Percentiles rank a stretch among this genome's conserved stretches.
Conservation (phyloP, 768 basidiomycete species). For the Dictyophora rubrovolvata region DNA sequence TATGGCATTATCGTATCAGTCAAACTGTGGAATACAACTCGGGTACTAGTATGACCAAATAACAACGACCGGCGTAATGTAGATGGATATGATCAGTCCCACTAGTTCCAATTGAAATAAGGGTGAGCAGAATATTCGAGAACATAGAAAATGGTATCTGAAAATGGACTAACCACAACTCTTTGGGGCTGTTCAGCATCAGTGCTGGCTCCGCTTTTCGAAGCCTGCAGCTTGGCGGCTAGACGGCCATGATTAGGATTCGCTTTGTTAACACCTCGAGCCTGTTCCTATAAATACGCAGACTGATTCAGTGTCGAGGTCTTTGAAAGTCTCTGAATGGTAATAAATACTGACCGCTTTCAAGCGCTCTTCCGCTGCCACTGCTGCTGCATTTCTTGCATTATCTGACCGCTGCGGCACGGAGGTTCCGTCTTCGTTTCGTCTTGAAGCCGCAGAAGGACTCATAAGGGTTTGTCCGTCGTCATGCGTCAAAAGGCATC, state of each 20-base stretch:
- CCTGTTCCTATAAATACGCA: constrained; percentile 23
- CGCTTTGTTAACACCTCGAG: constrained; percentile 31
- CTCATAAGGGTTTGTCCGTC: constrained; percentile 23
- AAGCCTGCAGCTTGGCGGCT: constrained; percentile 31
- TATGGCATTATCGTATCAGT: too few relatives aligned
- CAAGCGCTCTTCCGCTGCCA: constrained; percentile 25
- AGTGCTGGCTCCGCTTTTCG: constrained; percentile 24
- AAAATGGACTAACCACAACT: constrained; percentile 33
- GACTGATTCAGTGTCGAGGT: constrained; percentile 6
- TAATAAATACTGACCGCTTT: constrained; percentile 20
- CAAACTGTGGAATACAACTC: too few relatives aligned
- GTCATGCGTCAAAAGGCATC: constrained; percentile 21
- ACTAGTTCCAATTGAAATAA: constrained; percentile 1
- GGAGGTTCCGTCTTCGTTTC: neutral
- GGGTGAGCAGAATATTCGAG: neutral
- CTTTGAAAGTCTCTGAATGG: neutral
- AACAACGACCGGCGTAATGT: too few relatives aligned
- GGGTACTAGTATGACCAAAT: too few relatives aligned
- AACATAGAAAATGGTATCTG: constrained; percentile 7
- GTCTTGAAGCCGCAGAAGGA: neutral
- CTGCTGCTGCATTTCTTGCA: constrained; percentile 24
- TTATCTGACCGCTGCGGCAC: neutral
- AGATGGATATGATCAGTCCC: neutral
- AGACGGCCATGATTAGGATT: constrained; percentile 39
- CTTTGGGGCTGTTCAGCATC: constrained; percentile 30